Evolutionary conservation across 768 basidiomycete genomes (phyloP).

Genomic region (Mycena kentingensis): DNA sequence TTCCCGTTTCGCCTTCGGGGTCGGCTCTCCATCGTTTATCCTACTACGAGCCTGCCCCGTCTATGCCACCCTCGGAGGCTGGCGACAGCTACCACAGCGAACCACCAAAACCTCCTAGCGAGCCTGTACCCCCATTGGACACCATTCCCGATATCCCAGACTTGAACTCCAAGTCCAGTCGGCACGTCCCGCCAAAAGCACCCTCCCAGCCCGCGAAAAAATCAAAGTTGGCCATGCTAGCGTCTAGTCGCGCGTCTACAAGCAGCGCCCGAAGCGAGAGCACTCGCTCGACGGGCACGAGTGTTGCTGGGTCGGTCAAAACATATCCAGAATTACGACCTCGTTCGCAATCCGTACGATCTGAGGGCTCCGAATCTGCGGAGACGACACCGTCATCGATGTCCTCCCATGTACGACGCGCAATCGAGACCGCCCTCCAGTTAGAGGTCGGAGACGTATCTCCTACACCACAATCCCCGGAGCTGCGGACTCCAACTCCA

Average conservation of each 20-base stretch:
- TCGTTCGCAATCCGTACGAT: conserved; percentile 54
- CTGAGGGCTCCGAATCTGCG: conserved; percentile 39
- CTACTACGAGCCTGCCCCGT: conserved; percentile 57
- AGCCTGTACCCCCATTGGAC: conserved; percentile 46
- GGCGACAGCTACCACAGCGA: conserved; percentile 38
- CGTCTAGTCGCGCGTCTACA: conserved; percentile 62
- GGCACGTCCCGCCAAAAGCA: conserved; percentile 26
- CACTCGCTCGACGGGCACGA: conserved; percentile 56
- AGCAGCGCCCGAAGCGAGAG: conserved; percentile 47
- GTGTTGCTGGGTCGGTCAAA: conserved; percentile 62
- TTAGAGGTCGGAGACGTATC: conserved; percentile 47
- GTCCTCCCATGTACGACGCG: conserved; percentile 62
- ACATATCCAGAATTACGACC: conserved; percentile 75
- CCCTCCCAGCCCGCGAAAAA: conserved; percentile 41
- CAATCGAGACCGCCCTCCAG: conserved; percentile 67
- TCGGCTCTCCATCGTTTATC: conserved; percentile 68
- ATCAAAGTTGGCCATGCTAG: conserved; percentile 71
- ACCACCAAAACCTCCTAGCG: conserved; percentile 43
- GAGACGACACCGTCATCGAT: conserved; percentile 46
- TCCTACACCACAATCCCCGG: conserved; percentile 13
- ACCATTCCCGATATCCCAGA: conserved; percentile 60
- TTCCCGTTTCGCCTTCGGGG: conserved; percentile 65
- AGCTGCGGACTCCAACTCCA: conserved; percentile 29
- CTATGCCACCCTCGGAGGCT: conserved; percentile 48
- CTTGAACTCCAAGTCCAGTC: conserved; percentile 48